Base-by-base conservation (phyloP, 352 stramenopile genomes). In the Pythium insidiosum region DNA sequence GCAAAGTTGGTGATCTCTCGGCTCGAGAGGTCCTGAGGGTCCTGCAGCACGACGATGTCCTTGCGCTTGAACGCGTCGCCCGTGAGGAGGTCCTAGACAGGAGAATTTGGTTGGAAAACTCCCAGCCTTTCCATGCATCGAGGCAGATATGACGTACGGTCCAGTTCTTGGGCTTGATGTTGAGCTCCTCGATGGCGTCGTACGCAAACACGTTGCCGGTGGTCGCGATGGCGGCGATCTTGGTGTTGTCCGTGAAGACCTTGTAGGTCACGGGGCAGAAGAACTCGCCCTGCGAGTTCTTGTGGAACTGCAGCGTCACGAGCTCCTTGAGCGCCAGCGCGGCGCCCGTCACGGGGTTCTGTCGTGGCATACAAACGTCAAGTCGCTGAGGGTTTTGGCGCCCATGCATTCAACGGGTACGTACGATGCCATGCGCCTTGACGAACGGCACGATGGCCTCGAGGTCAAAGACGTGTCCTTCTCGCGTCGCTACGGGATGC, bases 101-200 rank as follows among this genome's bases (percentile, higher is more conserved):
- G 18, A 3, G 35, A 29, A 24, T 3, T 18, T 22, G n/a, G 15
- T 36, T 20, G 19, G 4, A 25, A 47, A 4, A 24, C n/a, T n/a
- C n/a, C n/a, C n/a, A n/a, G n/a, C n/a, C n/a, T n/a, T n/a, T n/a
- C n/a, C n/a, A n/a, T n/a, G n/a, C n/a, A n/a, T n/a, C n/a, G n/a
- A 35, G 20, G 49, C 26, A 60, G 16, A 41, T 42, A 50, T 6
- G 6, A 22, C 58, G 24, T 26, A 89, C 77, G 37, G 78, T 78
- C 69, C 89, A 98, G 72, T 98, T 98, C 62, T 98, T 99, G 5
- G 89, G 52, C 65, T 98, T 98, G 57, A 99, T 81, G 67, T 99
- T 99, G 19, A 99, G 84, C 66, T 99, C 97, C 29, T 98, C 70
- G 39, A 99, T 85, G 5, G 95, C 95, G 38, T 99, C 94, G 47